These are phyloP conservation scores for Helianthus tuberosus DNA, from an alignment of 129 eudicot genomes.

Conservation along the genomic window DNA sequence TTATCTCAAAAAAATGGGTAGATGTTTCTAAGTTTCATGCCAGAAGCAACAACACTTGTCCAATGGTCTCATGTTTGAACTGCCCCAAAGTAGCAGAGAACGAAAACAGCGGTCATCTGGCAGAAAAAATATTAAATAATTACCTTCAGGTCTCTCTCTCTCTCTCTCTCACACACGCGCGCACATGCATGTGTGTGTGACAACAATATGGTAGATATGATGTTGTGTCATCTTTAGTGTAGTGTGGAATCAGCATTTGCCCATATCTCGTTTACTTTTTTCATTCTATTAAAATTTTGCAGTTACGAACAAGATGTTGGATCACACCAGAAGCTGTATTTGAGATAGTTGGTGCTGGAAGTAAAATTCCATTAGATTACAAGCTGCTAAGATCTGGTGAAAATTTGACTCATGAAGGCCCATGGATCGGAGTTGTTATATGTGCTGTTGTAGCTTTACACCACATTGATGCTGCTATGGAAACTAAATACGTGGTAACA, in stretches of 20 bases:
- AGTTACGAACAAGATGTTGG: slow-evolving; percentile 19
- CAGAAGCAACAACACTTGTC: slow-evolving; percentile 9
- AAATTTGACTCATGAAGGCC: not conserved
- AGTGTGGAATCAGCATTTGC: not conserved
- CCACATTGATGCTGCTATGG: not conserved
- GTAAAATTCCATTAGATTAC: slow-evolving; percentile 8
- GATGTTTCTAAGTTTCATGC: slow-evolving; percentile 1
- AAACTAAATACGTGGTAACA: slow-evolving; percentile 12
- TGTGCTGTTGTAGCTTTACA: slow-evolving; percentile 5
- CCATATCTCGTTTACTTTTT: not conserved
- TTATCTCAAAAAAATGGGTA: not conserved
- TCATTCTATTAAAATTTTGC: not conserved
- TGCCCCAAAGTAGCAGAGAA: slow-evolving; percentile 22
- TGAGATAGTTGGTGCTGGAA: slow-evolving; percentile 27
- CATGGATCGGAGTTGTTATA: slow-evolving; percentile 26
- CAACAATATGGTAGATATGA: not conserved
- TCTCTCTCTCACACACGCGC: not conserved
- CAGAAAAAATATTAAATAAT: slow-evolving; percentile 6
- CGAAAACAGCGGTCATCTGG: not conserved
- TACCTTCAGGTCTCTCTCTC: slow-evolving; percentile 25
- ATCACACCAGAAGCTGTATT: slow-evolving; percentile 24
- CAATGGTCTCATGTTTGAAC: slow-evolving; percentile 17
- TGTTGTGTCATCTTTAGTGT: not conserved
- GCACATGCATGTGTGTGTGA: not conserved
- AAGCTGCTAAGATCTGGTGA: not conserved